Percentiles rank a stretch among this genome's conserved stretches.
Conservation (phyloP, 257 asterid species). For the Solanum ossicruentum region DNA sequence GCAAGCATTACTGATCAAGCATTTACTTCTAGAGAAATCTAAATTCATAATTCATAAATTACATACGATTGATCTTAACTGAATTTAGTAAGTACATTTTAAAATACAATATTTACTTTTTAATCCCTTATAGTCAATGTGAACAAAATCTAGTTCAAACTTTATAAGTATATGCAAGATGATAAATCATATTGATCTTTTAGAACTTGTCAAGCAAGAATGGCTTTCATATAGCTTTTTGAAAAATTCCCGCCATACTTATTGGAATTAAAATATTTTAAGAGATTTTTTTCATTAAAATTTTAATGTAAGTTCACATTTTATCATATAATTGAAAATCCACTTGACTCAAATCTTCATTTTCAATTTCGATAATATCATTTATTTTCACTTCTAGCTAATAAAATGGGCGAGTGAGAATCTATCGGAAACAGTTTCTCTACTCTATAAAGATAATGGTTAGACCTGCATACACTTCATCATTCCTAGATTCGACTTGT, state of each 20-base stretch:
- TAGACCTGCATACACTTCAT: not conserved
- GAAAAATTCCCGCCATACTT: not conserved
- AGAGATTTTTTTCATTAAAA: not conserved
- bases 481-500: no score
- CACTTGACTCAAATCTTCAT: not conserved
- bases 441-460: not conserved
- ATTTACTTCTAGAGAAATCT: no score
- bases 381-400: not conserved
- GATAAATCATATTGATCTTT: not conserved
- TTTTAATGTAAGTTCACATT: not conserved
- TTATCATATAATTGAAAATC: not conserved
- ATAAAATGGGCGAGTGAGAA: not conserved
- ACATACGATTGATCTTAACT: not conserved
- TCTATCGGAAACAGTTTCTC: rapidly evolving
- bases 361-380: not conserved
- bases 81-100: not conserved
- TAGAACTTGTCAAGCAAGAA: not conserved
- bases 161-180: not conserved
- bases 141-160: not conserved
- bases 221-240: not conserved
- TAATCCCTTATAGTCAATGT: not conserved
- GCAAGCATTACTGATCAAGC: not conserved
- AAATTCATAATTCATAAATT: not conserved
- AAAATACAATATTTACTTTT: no score
- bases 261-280: not conserved